Conservation (phyloP, 2,329 filamentous ascomycete species). For the Fusarium drepaniforme region DNA sequence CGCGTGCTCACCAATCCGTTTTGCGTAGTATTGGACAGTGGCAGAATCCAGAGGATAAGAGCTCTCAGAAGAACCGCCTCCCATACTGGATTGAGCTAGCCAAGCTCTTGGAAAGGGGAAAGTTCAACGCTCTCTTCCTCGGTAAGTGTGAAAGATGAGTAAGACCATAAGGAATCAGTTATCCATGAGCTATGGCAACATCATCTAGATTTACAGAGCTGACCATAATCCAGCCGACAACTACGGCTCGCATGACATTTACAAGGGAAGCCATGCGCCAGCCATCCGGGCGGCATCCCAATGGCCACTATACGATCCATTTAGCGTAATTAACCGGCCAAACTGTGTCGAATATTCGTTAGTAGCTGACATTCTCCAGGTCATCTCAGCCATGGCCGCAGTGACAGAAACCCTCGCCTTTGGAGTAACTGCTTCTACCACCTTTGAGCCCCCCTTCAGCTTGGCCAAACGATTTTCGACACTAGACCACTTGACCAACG, state of each 20-base stretch:
- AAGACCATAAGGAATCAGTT: background rate
- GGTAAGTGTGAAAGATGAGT: background rate
- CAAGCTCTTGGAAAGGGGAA: conserved; percentile 22
- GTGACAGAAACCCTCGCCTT: conserved; percentile 49
- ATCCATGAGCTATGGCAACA: background rate
- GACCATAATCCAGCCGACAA: conserved; percentile 1
- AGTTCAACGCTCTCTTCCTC: conserved; percentile 18
- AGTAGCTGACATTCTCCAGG: background rate
- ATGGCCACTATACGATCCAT: conserved; percentile 14
- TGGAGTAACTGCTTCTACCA: conserved; percentile 43
- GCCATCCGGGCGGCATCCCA: conserved; percentile 8
- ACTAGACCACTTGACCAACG: conserved; percentile 72
- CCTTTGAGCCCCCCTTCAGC: conserved; percentile 75
- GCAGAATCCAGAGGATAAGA: conserved; percentile 2
- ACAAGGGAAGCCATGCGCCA: conserved; percentile 5
- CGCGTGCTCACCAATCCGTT: background rate
- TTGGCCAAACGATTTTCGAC: conserved; percentile 72
- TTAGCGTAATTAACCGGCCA: background rate
- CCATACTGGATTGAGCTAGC: conserved; percentile 28
- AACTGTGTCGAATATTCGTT: background rate
- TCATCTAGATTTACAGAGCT: background rate
- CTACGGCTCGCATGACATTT: conserved; percentile 4
- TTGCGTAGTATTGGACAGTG: background rate
- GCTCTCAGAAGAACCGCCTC: conserved; percentile 11
- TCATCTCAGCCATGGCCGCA: conserved; percentile 57